These are phyloP conservation scores for Neltuma alba DNA, from an alignment of 306 rosid species.

Conservation along the genomic window DNA sequence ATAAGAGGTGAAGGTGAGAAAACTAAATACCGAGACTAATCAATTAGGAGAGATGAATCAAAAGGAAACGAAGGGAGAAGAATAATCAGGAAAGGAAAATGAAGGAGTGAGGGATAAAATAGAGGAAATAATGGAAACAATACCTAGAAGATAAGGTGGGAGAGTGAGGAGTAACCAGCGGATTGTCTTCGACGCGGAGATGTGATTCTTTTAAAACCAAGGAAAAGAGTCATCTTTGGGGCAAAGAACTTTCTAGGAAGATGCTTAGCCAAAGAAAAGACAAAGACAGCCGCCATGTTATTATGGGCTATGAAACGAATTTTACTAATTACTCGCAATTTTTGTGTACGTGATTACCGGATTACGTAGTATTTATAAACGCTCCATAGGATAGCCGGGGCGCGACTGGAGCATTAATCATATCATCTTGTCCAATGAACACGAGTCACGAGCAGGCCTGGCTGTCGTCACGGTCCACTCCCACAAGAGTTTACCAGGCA, in stretches of 20 bases:
- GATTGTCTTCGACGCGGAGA: not conserved
- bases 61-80: not conserved
- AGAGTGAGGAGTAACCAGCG: slow-evolving; percentile 17
- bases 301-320: not conserved
- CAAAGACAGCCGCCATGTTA: slow-evolving; percentile 27
- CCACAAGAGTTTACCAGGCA: not conserved
- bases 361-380: not conserved
- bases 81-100: not conserved
- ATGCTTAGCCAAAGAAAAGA: not conserved
- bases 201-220: not conserved
- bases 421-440: not conserved
- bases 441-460: not conserved
- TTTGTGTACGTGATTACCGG: not conserved
- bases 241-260: slow-evolving; percentile 36
- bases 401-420: not conserved
- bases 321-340: not conserved
- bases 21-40: not conserved
- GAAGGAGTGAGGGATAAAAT: not conserved
- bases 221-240: not conserved
- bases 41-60: not conserved
- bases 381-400: not conserved
- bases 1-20: not conserved
- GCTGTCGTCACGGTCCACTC: not conserved
- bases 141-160: slow-evolving; percentile 1
- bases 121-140: not conserved